Evolutionary conservation across 2,329 filamentous ascomycete genomes (phyloP), one percentile per base, ranked within the genome.

Genomic region (Thelonectria olida): DNA sequence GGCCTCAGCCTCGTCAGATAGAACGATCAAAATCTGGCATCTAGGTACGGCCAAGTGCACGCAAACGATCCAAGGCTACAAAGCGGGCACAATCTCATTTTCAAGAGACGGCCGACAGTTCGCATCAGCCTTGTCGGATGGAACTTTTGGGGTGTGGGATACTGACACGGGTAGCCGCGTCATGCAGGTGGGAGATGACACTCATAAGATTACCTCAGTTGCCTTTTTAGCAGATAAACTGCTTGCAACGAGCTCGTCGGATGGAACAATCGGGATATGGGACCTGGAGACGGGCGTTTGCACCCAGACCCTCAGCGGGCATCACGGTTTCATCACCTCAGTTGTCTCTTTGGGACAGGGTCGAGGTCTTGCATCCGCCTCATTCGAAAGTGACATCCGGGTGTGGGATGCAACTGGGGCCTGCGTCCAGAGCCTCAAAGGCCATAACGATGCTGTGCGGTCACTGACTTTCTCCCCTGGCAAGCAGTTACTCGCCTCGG

Each of bases 401-500:
- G 15, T 60, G 1, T 47, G 36, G 36, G 8, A 54, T 15, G 17
- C 20, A 3, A 9, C 13, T 7, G 27, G 19, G 7, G 7, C 10
- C 3, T 23, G 3, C 0, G 1, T 4, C 6, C 6, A 1, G 12
- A 34, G n/a, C 6, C 31, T 44, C 23, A 44, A 13, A 9, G 34
- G 7, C 6, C 5, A 39, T 7, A 7, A 1, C 5, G 10, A n/a
- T 7, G 3, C 0, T 3, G 2, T 20, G 25, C 4, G 0, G 3
- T 13, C 1, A 1, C 1, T 54, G 3, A 9, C 23, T 1, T 58
- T 34, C 7, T 54, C 49, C 1, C 9, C 49, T 0, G 8, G 45
- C 10, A 34, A n/a, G 2, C 28, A 36, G 19, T 1, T 27, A 4
- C 20, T 62, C n/a, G 36, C 36, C 2, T 39, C 36, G 17, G 36